phyloP scores from a whole-genome alignment of 441 rosid species.

The Erodium chrysanthum region DNA sequence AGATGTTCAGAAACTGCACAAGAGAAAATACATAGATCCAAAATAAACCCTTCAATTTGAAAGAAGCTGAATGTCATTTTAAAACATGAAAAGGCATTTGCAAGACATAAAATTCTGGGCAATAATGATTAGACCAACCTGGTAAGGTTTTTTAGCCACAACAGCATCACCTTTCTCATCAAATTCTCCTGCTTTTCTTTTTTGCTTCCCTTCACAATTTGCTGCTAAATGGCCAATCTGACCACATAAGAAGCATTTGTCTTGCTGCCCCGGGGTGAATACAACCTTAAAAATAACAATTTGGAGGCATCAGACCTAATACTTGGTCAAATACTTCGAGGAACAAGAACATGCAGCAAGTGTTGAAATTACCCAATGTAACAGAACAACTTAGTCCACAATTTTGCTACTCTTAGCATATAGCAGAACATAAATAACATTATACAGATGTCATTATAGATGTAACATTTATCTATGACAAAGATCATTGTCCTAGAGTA shows the following conservation, averaged over 20 bases:
- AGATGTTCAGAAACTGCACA: conserved; percentile 75
- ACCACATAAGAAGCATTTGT: conserved; percentile 91
- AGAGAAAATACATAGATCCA: neutral
- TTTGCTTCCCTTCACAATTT: conserved; percentile 76
- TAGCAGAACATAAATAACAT: too few species aligned
- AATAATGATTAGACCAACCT: conserved; percentile 33
- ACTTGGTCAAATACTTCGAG: neutral
- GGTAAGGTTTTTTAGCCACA: conserved; percentile 76
- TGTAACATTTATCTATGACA: too few species aligned
- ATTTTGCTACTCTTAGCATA: too few species aligned
- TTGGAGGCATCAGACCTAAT: conserved; percentile 9
- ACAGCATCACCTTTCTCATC: conserved; percentile 72
- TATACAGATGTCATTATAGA: too few species aligned
- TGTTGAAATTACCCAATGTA: neutral
- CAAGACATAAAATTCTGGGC: neutral
- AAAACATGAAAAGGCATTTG: neutral
- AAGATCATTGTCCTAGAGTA: too few species aligned
- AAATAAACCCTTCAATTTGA: neutral
- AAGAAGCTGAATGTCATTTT: too few species aligned
- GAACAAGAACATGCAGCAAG: neutral
- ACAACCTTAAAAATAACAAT: conserved; percentile 47
- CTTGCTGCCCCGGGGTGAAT: conserved; percentile 80
- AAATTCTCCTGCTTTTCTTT: conserved; percentile 79
- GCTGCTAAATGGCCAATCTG: conserved; percentile 90
- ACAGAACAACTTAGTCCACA: too few species aligned